Evolutionary conservation across 257 asterid genomes (phyloP), one percentile per base, ranked within the genome.

Genomic region (Rubia yunnanensis): DNA sequence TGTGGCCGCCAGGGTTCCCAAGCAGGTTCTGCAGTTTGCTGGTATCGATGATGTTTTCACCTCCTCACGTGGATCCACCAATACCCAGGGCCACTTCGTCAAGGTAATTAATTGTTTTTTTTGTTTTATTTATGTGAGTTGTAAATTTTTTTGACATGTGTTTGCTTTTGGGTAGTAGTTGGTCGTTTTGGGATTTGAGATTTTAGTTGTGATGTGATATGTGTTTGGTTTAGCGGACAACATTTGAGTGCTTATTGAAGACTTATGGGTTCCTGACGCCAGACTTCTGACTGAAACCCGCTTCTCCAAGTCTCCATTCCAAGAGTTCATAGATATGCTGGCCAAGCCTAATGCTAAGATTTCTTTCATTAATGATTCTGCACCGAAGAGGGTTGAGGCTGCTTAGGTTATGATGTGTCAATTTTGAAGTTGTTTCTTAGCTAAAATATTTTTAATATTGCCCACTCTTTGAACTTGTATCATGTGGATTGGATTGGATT

Each of bases 11-110:
- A 83, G 96, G 44, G 96, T 89, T 52, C 95, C 95, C 0, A 89
- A 89, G 78, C 85, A 86, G 81, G 96, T 89, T 36, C 84, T 89
- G 7, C 96, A 89, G 80, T 89, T 89, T 44, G 96, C 96, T 46
- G 96, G 96, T 38, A 89, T 89, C 72, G 94, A 87, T 11, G 96
- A 89, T 61, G 96, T 89, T 0, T 89, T 83, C 62, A 89, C 96
- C 1, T 79, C 94, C 4, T 89, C 96, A 11, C 86, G 96, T 13
- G 96, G 96, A 8, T 89, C 96, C 7, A 89, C 96, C 48, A 89
- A 89, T 77, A 89, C 96, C 22, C 95, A 87, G 1, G 95, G 96
- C n/a, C 86, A 89, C 74, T 89, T 89, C 46, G 96, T 89, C 5
- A 89, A 89, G 96, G 96, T 89, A 5, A 4, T 5, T 46, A 4